phyloP scores from a whole-genome alignment of 108 stramenopile species.

The Cyclostephanos tholiformis region DNA sequence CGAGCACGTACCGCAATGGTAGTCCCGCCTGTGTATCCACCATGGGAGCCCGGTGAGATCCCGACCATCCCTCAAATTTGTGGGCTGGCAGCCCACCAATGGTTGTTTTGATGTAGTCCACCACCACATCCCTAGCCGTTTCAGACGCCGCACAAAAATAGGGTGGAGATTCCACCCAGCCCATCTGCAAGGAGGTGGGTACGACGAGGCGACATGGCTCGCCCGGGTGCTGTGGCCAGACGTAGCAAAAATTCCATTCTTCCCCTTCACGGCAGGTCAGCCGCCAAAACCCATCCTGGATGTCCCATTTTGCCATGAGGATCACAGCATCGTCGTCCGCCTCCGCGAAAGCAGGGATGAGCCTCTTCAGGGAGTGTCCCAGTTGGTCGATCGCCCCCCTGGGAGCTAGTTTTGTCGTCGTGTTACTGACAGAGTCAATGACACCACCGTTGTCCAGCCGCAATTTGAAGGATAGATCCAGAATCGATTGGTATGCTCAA shows the following conservation, averaged over 20 bases:
- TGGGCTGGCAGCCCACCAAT: background rate
- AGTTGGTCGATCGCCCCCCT: conserved; percentile 10
- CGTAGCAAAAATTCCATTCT: conserved; percentile 10
- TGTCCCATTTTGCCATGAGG: too few relatives aligned
- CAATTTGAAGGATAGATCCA: background rate
- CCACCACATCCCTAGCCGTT: background rate
- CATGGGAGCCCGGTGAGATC: too few relatives aligned
- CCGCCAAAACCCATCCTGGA: too few relatives aligned
- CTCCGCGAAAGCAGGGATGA: background rate
- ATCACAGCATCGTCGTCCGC: background rate
- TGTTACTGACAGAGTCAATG: background rate
- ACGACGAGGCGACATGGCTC: background rate
- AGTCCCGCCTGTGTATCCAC: too few relatives aligned
- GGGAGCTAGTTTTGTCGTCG: background rate
- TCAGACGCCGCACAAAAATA: background rate
- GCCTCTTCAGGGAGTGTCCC: background rate
- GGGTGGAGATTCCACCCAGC: too few relatives aligned
- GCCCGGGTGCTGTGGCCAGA: background rate
- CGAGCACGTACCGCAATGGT: background rate
- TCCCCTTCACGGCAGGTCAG: background rate
- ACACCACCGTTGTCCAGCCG: background rate
- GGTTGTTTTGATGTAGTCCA: background rate
- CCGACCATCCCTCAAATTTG: background rate
- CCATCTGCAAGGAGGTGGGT: too few relatives aligned
- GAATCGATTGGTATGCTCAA: background rate